Percentiles rank a stretch among this genome's conserved stretches.
phyloP scores from a whole-genome alignment of 2,329 filamentous ascomycete species.

The Immersiporthe knoxdaviesiana region DNA sequence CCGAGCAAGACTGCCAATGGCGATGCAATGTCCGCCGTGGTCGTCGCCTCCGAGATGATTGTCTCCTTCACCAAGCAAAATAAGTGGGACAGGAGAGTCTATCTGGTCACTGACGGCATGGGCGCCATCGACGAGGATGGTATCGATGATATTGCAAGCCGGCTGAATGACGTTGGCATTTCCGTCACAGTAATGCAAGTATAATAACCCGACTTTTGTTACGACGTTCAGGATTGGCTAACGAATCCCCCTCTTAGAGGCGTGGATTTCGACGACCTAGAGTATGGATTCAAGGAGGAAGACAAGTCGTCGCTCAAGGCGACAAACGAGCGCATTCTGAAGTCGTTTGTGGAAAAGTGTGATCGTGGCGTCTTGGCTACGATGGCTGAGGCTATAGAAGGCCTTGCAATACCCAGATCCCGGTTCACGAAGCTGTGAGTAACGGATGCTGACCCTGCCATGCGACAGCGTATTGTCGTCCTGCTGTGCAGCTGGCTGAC shows the following conservation, averaged over 20 bases:
- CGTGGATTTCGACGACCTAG: conserved; percentile 89
- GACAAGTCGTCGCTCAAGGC: conserved; percentile 74
- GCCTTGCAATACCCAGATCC: conserved; percentile 75
- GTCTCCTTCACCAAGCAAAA: conserved; percentile 65
- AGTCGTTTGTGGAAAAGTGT: conserved; percentile 67
- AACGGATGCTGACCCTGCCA: neutral
- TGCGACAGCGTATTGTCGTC: neutral
- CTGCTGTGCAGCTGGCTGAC: neutral
- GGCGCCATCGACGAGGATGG: conserved; percentile 74
- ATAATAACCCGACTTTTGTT: neutral
- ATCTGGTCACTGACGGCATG: conserved; percentile 82
- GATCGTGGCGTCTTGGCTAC: conserved; percentile 76
- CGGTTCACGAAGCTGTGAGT: conserved; percentile 68
- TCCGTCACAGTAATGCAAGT: conserved; percentile 78
- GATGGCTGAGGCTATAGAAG: conserved; percentile 79
- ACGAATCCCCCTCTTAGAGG: conserved; percentile 56
- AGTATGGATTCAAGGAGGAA: conserved; percentile 91
- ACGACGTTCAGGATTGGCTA: conserved; percentile 6
- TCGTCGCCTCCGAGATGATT: conserved; percentile 88
- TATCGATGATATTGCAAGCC: conserved; percentile 68
- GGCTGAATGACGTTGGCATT: conserved; percentile 76
- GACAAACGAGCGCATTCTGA: conserved; percentile 74
- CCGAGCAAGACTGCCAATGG: conserved; percentile 71
- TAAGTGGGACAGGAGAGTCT: conserved; percentile 79
- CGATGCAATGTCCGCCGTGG: conserved; percentile 85